Conservation (phyloP, 2,329 filamentous ascomycete species). For the Colletotrichum sp. region DNA sequence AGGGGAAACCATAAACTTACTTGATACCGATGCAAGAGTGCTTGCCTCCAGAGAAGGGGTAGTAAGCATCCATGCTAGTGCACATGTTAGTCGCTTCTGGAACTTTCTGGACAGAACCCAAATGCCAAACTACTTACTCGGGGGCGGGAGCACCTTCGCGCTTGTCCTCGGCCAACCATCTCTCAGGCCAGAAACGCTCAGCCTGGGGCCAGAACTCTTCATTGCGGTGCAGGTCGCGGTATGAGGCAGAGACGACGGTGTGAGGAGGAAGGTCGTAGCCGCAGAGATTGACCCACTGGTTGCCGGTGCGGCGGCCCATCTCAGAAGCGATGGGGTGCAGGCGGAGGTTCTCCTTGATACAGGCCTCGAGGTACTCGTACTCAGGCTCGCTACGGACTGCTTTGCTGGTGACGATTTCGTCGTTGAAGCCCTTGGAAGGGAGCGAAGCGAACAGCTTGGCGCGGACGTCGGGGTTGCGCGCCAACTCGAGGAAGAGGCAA, state of each 20-base stretch:
- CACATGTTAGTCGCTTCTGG: neutral
- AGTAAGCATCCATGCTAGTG: slow-evolving; percentile 15
- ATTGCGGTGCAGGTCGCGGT: slow-evolving; percentile 17
- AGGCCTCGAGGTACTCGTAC: slow-evolving; percentile 71
- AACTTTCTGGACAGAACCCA: neutral
- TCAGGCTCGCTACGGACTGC: neutral
- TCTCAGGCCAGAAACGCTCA: slow-evolving; percentile 14
- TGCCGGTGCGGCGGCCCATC: slow-evolving; percentile 18
- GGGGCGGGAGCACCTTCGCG: slow-evolving; percentile 6
- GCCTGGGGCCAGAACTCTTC: slow-evolving; percentile 13
- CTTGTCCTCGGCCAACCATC: slow-evolving; percentile 11
- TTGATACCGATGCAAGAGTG: slow-evolving; percentile 29
- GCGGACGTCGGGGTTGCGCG: slow-evolving; percentile 25
- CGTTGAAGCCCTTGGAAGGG: neutral
- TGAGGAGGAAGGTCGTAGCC: slow-evolving; percentile 18
- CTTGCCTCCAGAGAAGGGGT: slow-evolving; percentile 24
- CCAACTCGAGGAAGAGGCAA: slow-evolving; percentile 29
- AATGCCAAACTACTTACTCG: neutral
- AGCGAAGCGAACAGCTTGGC: slow-evolving; percentile 18
- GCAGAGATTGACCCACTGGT: slow-evolving; percentile 13
- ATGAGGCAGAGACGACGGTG: slow-evolving; percentile 17
- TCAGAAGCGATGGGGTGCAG: slow-evolving; percentile 60
- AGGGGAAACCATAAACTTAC: neutral
- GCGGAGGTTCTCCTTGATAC: slow-evolving; percentile 78
- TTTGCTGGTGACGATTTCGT: slow-evolving; percentile 12